Evolutionary conservation across 2,329 filamentous ascomycete species (phyloP), one percentile per base, ranked within the genome.

Genomic region (Aspergillus vadensis): DNA sequence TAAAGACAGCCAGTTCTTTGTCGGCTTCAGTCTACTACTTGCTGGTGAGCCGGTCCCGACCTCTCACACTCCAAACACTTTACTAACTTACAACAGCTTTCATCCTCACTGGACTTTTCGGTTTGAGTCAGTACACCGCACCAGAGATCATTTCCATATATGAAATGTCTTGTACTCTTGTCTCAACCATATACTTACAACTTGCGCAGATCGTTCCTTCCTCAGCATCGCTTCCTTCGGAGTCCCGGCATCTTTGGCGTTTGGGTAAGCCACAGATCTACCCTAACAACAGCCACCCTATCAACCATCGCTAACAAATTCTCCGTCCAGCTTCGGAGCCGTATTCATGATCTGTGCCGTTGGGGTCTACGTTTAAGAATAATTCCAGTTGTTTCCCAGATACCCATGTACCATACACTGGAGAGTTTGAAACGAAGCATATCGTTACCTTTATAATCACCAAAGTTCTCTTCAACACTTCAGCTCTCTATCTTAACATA

Each of bases 321-420:
- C 47, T 59, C 32, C 62, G 43, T 65, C 25, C 73, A 97, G 94
- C 54, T 91, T 97, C 77, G 95, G 95, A 70, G 89, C 94, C 54
- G 92, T 99, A 49, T 97, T 95, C 81, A 97, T 97, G 90, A 98
- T 99, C 80, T 99, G 95, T 80, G 95, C 93, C 62, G 95, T 95
- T 76, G 95, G 95, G 76, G 95, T 99, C 74, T 98, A 99, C 88
- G 92, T 99, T 77, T 99, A 86, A 80, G 14, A 32, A 12, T 14
- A 15, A 54, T 63, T 63, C 69, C 66, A 43, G 55, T 63, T 64
- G 62, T 62, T 61, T 65, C 65, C 62, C 65, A 39, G 55, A 68
- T 63, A 64, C 65, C 62, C 65, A 72, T 78, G 76, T 76, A 76
- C 71, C 43, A 60, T 65, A 71, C 67, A 62, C 63, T 64, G 64